Evolutionary conservation across 371 early-diverging fungal genomes (phyloP).

Genomic region (Mortierella sp.): DNA sequence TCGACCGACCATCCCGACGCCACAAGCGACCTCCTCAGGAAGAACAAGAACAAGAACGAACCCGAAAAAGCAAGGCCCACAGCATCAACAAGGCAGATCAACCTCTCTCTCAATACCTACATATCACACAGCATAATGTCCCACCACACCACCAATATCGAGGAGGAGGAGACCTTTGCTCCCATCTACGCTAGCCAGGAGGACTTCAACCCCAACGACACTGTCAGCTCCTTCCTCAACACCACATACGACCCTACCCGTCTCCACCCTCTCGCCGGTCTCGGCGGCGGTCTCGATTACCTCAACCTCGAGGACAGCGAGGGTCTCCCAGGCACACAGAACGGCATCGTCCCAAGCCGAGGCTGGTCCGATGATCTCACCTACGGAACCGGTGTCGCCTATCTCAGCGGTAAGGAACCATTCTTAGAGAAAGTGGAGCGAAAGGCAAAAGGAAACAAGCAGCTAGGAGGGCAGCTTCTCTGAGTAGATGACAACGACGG

Average conservation of each 20-base stretch:
- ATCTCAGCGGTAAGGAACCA: conserved; percentile 73
- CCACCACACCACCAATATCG: conserved; percentile 45
- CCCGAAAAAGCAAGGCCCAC: neutral
- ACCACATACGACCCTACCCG: conserved; percentile 65
- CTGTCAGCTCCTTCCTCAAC: conserved; percentile 69
- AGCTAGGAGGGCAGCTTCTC: neutral
- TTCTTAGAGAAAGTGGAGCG: neutral
- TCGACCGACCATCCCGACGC: neutral
- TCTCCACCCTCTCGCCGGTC: conserved; percentile 71
- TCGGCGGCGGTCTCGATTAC: conserved; percentile 69
- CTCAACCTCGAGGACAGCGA: conserved; percentile 69
- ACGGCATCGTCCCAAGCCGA: conserved; percentile 81
- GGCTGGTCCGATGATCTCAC: conserved; percentile 89
- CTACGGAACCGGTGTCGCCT: conserved; percentile 89
- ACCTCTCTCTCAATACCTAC: neutral
- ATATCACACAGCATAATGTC: conserved; percentile 34
- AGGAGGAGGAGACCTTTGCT: conserved; percentile 57
- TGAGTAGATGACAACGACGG: neutral
- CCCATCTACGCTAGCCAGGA: conserved; percentile 55
- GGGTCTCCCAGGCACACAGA: conserved; percentile 44
- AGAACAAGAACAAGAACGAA: neutral
- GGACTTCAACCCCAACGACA: conserved; percentile 64
- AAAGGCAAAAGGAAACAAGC: neutral
- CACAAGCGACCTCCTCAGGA: neutral
- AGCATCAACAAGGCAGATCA: conserved; percentile 1